Evolutionary conservation across 306 rosid genomes (phyloP).

Genomic region (Cucurbita pepo): DNA sequence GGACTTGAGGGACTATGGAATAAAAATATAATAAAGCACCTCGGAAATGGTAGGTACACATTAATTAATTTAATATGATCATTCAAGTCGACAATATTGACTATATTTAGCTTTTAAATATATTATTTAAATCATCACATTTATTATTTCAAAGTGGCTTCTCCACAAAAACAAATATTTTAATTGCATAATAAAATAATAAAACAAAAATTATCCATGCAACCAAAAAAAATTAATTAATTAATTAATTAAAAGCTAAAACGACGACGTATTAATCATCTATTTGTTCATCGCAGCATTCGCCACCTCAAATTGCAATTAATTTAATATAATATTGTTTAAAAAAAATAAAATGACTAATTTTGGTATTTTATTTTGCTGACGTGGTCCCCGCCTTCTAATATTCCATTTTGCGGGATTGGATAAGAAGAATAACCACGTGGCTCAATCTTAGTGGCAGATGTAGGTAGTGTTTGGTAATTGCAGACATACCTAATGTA

Average conservation of each 20-base stretch:
- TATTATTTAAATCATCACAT: background rate
- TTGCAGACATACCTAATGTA: background rate
- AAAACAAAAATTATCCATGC: background rate
- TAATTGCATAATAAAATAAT: too few relatives aligned
- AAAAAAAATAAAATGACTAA: background rate
- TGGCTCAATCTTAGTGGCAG: background rate
- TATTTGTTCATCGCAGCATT: background rate
- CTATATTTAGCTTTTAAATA: background rate
- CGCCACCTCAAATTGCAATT: background rate
- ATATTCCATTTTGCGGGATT: background rate
- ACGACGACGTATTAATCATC: background rate
- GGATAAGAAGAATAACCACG: background rate
- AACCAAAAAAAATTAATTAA: background rate
- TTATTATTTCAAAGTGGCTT: background rate
- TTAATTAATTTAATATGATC: background rate
- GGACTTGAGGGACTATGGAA: background rate
- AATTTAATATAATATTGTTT: background rate
- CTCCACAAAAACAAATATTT: background rate
- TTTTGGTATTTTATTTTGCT: background rate
- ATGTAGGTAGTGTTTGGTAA: background rate
- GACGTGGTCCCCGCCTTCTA: background rate
- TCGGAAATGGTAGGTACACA: background rate
- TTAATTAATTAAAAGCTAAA: background rate
- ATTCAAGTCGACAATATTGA: background rate
- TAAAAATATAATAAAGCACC: background rate